phyloP scores from a whole-genome alignment of 164 flowering plant genomes.

The Aristolochia contorta region DNA sequence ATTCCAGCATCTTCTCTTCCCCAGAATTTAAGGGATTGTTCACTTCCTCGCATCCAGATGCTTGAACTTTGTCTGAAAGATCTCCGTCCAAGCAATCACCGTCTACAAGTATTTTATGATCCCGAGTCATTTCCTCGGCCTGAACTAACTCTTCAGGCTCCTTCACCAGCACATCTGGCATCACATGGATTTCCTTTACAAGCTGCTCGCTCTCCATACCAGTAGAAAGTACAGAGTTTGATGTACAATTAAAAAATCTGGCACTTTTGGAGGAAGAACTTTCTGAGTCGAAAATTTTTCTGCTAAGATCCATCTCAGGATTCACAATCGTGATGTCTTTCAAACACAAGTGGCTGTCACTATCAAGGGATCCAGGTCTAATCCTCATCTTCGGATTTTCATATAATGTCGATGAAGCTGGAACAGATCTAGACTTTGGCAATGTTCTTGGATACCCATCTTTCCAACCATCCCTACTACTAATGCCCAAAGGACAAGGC shows the following conservation, averaged over 20 bases:
- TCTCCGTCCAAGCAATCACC: conserved; percentile 1
- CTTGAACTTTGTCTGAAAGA: conserved; percentile 8
- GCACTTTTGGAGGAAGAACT: conserved; percentile 13
- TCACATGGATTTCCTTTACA: conserved; percentile 12
- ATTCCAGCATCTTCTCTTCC: conserved; percentile 8
- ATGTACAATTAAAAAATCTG: conserved; percentile 21
- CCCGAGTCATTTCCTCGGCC: conserved; percentile 11
- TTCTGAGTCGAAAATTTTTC: conserved; percentile 12
- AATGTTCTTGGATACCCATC: conserved; percentile 27
- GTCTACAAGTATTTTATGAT: conserved; percentile 9
- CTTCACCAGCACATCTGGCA: conserved; percentile 11
- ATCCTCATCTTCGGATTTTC: background rate
- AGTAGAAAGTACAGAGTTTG: conserved; percentile 12
- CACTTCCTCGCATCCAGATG: conserved; percentile 9
- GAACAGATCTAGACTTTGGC: conserved; percentile 35
- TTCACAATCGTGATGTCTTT: conserved; percentile 16
- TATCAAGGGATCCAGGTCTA: conserved; percentile 15
- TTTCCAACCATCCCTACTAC: conserved; percentile 82
- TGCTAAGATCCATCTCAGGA: conserved; percentile 16
- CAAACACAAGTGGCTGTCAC: conserved; percentile 19
- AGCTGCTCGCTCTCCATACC: conserved; percentile 9
- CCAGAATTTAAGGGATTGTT: conserved; percentile 4
- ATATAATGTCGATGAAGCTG: conserved; percentile 5
- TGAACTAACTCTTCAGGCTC: conserved; percentile 12
- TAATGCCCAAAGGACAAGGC: conserved; percentile 51